A percentile compares a stretch with the other conserved stretches of the same genome.
Conservation (phyloP, 371 early-diverging fungal species). For the Coemansia sp. region DNA sequence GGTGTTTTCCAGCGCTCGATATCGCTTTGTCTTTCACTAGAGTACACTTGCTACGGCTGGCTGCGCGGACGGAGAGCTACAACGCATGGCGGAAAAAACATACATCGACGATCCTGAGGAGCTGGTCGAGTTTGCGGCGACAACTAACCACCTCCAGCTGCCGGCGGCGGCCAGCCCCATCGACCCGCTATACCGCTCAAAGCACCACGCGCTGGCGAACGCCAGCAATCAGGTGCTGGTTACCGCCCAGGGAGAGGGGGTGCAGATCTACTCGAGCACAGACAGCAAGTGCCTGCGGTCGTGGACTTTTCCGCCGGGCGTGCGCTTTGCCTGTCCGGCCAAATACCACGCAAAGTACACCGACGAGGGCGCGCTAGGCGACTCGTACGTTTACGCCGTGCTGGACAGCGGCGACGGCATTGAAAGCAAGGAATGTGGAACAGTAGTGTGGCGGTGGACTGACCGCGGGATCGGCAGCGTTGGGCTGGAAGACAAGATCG, state of each 20-base stretch:
- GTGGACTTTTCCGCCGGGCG: constrained; percentile 46
- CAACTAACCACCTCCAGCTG: constrained; percentile 30
- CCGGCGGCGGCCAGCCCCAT: constrained; percentile 46
- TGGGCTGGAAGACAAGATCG: constrained; percentile 40
- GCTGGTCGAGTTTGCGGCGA: constrained; percentile 39
- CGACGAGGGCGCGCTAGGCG: constrained; percentile 5
- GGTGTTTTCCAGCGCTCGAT: no score
- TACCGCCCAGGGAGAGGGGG: constrained; percentile 45
- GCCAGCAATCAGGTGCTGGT: constrained; percentile 34
- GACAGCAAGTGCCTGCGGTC: constrained; percentile 50
- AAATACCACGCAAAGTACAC: constrained; percentile 29
- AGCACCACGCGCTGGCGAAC: background rate
- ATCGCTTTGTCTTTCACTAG: no score
- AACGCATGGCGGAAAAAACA: constrained; percentile 30
- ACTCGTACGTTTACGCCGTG: constrained; percentile 41
- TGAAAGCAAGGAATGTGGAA: constrained; percentile 11
- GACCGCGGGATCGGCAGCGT: constrained; percentile 46
- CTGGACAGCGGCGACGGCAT: constrained; percentile 27
- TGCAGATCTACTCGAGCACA: constrained; percentile 41
- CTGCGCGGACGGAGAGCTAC: no score
- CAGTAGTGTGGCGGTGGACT: constrained; percentile 49
- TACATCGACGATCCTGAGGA: constrained; percentile 42
- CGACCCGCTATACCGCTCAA: constrained; percentile 16
- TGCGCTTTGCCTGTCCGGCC: constrained; percentile 49
- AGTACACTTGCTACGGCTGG: no score